These are phyloP conservation scores for Paramecium pentaurelia DNA, from an alignment of 73 alveolate genomes.

Conservation along the genomic window DNA sequence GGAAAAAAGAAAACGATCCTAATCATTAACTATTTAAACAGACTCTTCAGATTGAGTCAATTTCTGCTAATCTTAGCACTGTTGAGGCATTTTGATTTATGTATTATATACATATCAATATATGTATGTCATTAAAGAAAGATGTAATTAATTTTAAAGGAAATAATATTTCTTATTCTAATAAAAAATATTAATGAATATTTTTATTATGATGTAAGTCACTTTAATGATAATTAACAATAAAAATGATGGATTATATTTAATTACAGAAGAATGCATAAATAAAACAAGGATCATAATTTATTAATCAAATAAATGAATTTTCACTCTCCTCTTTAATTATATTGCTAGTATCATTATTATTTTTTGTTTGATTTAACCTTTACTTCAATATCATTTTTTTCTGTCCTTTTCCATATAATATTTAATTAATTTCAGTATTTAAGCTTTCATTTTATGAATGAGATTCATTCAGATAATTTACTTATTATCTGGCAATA, in stretches of 20 bases:
- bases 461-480: not conserved
- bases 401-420: constrained; percentile 28
- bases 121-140: not conserved
- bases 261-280: not conserved
- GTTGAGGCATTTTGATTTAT: not conserved
- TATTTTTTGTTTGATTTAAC: not conserved
- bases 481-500: not conserved
- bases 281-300: not conserved
- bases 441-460: not conserved
- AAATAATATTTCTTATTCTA: not conserved
- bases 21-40: not conserved
- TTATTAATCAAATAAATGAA: not conserved
- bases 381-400: not conserved
- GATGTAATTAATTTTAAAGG: not conserved
- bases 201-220: not conserved
- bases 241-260: too few relatives aligned
- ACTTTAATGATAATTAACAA: not conserved
- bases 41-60: not conserved
- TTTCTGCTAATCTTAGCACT: not conserved
- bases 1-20: constrained; percentile 29
- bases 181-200: not conserved
- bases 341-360: not conserved
- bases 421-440: not conserved
- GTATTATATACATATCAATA: not conserved
- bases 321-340: constrained; percentile 28